A percentile compares a stretch with the other conserved stretches of the same genome.
phyloP scores from a whole-genome alignment of 1,284 basidiomycete genomes.

The Microbotryum silenes-acaulis region DNA sequence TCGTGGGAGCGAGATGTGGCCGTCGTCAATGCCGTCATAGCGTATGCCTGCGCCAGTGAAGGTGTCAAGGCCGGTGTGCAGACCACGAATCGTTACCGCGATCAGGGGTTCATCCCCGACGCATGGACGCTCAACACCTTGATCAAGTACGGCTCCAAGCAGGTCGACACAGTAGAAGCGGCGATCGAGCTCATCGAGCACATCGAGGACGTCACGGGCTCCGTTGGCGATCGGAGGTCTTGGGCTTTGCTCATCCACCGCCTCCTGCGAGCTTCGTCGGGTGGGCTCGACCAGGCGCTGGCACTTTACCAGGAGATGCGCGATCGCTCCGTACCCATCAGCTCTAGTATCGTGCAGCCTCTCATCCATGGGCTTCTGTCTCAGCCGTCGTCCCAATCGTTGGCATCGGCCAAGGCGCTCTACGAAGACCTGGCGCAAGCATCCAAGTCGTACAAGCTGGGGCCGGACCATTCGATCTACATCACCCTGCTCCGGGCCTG shows the following conservation, averaged over 20 bases:
- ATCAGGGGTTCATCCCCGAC: constrained; percentile 7
- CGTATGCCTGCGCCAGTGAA: constrained; percentile 10
- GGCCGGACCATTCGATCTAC: constrained; percentile 24
- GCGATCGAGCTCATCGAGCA: constrained; percentile 15
- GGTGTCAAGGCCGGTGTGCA: constrained; percentile 8
- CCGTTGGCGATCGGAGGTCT: constrained; percentile 8
- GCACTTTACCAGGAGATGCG: constrained; percentile 19
- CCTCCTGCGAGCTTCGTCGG: not conserved
- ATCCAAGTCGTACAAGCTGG: constrained; percentile 5
- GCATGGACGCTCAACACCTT: constrained; percentile 19
- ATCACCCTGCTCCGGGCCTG: constrained; percentile 20
- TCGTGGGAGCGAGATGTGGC: constrained; percentile 6
- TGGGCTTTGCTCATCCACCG: constrained; percentile 16
- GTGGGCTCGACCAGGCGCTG: constrained; percentile 14
- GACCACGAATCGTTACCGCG: constrained; percentile 4
- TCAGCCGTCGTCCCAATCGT: constrained; percentile 1
- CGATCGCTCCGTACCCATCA: constrained; percentile 19
- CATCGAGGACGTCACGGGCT: constrained; percentile 10
- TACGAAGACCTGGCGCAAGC: constrained; percentile 28
- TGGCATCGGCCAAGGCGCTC: constrained; percentile 12
- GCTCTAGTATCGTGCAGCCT: constrained; percentile 27
- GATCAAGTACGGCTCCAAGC: constrained; percentile 4
- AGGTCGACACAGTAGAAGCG: constrained; percentile 2
- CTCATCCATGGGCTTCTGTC: constrained; percentile 16
- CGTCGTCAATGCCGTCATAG: constrained; percentile 21